These are phyloP conservation scores for Coemansia asiatica DNA, from an alignment of 192 early-diverging fungal genomes.

Conservation along the genomic window DNA sequence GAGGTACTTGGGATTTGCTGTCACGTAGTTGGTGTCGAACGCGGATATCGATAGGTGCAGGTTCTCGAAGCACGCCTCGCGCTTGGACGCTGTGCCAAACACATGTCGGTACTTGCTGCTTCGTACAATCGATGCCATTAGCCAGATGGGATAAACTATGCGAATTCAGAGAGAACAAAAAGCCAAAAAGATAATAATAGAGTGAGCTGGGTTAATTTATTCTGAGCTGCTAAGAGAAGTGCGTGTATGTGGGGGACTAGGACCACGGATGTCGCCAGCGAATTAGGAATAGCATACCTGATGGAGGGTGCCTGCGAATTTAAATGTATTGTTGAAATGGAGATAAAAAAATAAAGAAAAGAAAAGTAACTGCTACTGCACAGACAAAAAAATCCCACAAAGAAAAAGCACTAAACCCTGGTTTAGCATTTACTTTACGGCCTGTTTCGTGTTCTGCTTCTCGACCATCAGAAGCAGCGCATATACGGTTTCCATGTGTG, in stretches of 20 bases:
- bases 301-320: too few relatives aligned
- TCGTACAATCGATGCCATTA: slow-evolving; percentile 79
- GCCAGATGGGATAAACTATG: neutral
- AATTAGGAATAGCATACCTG: too few relatives aligned
- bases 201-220: too few relatives aligned
- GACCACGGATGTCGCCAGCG: too few relatives aligned
- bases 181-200: too few relatives aligned
- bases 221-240: too few relatives aligned
- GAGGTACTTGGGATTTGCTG: slow-evolving; percentile 86
- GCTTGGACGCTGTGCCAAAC: slow-evolving; percentile 84
- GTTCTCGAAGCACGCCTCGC: slow-evolving; percentile 94
- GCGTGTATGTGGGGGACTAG: neutral
- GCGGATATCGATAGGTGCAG: slow-evolving; percentile 83
- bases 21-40: slow-evolving; percentile 98
- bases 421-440: too few relatives aligned
- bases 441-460: slow-evolving; percentile 15
- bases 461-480: slow-evolving; percentile 53
- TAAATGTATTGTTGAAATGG: neutral
- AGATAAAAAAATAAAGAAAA: neutral
- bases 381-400: too few relatives aligned
- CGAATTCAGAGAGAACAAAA: neutral
- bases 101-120: slow-evolving; percentile 91
- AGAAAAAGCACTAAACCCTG: too few relatives aligned
- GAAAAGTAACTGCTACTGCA: neutral
- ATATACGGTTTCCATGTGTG: slow-evolving; percentile 56